Conservation (phyloP, 192 early-diverging fungal genomes). For the Linnemannia zychae region DNA sequence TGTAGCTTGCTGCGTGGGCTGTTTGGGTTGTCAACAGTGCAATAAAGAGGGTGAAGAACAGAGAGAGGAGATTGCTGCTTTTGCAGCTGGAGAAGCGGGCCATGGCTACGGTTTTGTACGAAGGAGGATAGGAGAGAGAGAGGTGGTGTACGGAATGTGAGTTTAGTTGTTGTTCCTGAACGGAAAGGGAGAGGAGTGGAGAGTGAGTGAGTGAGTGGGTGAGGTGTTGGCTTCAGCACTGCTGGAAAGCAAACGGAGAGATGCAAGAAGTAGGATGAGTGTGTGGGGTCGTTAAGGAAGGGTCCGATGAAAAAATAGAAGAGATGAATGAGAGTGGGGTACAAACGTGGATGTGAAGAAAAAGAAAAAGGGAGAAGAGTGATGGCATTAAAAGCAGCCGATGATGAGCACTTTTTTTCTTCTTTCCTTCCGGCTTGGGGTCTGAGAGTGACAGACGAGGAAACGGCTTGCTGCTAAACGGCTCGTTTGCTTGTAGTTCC, state of each 20-base stretch:
- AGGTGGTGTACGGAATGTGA: not conserved
- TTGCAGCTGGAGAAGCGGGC: not conserved
- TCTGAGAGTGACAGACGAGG: not conserved
- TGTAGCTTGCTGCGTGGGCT: constrained; percentile 12
- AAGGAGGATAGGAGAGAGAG: too few species aligned
- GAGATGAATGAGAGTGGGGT: not conserved
- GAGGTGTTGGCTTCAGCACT: too few species aligned
- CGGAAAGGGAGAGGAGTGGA: not conserved
- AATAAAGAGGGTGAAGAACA: constrained; percentile 10
- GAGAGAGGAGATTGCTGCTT: not conserved
- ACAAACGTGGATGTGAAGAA: not conserved
- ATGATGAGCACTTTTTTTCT: constrained; percentile 4
- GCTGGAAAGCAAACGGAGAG: not conserved
- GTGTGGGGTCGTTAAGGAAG: not conserved
- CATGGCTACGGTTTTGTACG: not conserved
- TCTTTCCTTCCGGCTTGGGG: not conserved
- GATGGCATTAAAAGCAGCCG: not conserved
- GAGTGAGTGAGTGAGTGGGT: too few species aligned
- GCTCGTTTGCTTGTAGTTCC: not conserved
- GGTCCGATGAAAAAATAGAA: too few species aligned
- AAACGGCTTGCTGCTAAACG: not conserved
- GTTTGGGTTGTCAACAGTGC: not conserved
- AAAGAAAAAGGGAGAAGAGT: not conserved
- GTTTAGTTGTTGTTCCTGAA: not conserved
- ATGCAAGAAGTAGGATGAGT: too few species aligned